Evolutionary conservation across 2,329 filamentous ascomycete species (phyloP), one percentile per base, ranked within the genome.

Genomic region (Ophiostoma piceae): DNA sequence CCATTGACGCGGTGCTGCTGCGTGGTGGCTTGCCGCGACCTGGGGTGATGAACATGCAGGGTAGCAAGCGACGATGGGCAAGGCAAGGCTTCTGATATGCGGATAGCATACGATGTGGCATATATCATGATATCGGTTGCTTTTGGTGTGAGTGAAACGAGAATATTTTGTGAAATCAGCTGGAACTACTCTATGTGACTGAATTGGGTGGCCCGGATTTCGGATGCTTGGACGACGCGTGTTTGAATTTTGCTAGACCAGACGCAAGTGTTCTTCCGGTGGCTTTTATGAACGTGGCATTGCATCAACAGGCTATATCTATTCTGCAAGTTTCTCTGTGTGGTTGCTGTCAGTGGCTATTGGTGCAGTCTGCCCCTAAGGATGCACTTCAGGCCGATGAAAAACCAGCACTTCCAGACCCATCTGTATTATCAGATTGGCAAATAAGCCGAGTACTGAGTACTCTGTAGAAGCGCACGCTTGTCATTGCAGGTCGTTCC

Each of bases 1-100:
- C 51, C 51, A 11, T 26, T 22, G 51, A 57, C 51, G 51, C 51
- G 51, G 51, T 57, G 51, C 51, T 26, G 6, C n/a, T 57, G 51
- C 51, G n/a, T 57, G 51, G 51, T 57, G 19, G 43, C 43, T 47
- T 47, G 43, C 43, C 51, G n/a, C 22, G 51, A 57, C 51, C n/a
- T 57, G 51, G 51, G 51, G 51, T 57, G 51, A 26, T 57, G 43
- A 11, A 16, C 51, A 57, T 57, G 37, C 29, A 37, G 16, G 62
- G 32, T 65, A n/a, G 62, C 14, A 14, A 41, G 62, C 62, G 35
- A 65, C 16, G 62, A 65, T 3, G 62, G n/a, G 7, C 32, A 37
- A 54, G 12, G 29, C 57, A 60, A 60, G 11, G 26, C 57, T 60
- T 26, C 14, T 12, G 26, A 32, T 60, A 26, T 32, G 54, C n/a